Base-by-base conservation (phyloP, 257 asterid species). In the Petrea volubilis region DNA sequence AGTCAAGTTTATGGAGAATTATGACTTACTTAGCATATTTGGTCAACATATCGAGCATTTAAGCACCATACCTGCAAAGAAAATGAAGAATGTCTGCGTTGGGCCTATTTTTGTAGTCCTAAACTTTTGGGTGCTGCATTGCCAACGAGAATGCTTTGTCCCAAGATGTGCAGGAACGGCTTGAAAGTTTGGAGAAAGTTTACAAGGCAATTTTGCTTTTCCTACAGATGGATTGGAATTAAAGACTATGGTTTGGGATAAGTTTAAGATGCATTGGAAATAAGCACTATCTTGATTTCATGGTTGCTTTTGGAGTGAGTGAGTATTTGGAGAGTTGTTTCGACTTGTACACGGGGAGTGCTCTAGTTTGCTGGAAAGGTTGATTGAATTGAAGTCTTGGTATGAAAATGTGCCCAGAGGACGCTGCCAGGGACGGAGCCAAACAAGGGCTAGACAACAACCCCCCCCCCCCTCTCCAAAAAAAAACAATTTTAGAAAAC, bases 281-380 rank as follows among this genome's bases (percentile, higher is more conserved):
- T 7, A 14, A 36, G 41, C 43, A 11, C 36, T 21, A 49, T 5
- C 41, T 60, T 68, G 62, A 14, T 70, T 36, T 59, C 57, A 17
- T 14, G n/a, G 18, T 52, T 74, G 62, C 62, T 68, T 25, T 47
- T 21, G 25, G 72, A 68, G 53, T 24, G 60, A 53, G 67, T 27
- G n/a, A n/a, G n/a, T n/a, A 21, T 24, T 46, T 67, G 15, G 40
- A 31, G 52, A 62, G 7, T 36, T 28, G 12, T 59, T 74, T n/a
- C 46, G 25, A 50, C 18, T 38, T 53, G 67, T 28, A 23, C 24
- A 27, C 41, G 62, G 5, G 58, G 68, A 61, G 23, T 34, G 56
- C 62, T 40, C 17, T 64, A 69, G 57, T 68, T 41, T 31, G 65
- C 59, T 29, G 43, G 59, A 50, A 57, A 55, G 41, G 4, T 49